Conservation (phyloP, 108 stramenopile genomes). For the Skeletonema costatum region DNA sequence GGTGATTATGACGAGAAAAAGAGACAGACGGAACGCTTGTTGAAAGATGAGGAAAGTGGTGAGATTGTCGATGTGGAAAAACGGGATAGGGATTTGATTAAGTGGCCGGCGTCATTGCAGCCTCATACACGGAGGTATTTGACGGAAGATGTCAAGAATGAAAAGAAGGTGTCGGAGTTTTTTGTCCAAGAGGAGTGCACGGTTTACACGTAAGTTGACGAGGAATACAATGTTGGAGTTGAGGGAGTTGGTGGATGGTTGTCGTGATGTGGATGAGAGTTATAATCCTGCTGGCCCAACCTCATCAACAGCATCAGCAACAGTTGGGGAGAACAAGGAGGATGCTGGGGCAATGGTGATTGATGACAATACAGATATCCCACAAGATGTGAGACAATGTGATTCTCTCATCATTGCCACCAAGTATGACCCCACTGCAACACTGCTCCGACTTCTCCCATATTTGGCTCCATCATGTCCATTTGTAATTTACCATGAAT, state of each 20-base stretch:
- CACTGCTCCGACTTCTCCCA: slow-evolving; percentile 67
- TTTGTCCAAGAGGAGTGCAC: slow-evolving; percentile 69
- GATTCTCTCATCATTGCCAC: slow-evolving; percentile 80
- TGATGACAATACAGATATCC: background rate
- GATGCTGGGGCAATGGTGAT: background rate
- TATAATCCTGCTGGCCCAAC: background rate
- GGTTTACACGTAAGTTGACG: slow-evolving; percentile 81
- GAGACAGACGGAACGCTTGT: slow-evolving; percentile 3
- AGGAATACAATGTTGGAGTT: slow-evolving; percentile 64
- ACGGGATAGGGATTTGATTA: slow-evolving; percentile 54
- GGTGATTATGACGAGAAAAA: slow-evolving; percentile 25
- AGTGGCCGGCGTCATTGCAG: slow-evolving; percentile 80
- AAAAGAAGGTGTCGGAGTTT: slow-evolving; percentile 64
- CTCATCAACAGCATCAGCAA: too few species aligned
- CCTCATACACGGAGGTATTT: slow-evolving; percentile 72
- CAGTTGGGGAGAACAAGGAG: background rate
- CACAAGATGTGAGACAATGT: slow-evolving; percentile 41
- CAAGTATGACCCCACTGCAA: slow-evolving; percentile 72
- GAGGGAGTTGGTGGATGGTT: slow-evolving; percentile 41
- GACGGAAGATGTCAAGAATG: slow-evolving; percentile 49
- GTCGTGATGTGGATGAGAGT: slow-evolving; percentile 17
- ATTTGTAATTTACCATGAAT: slow-evolving; percentile 89
- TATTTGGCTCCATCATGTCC: slow-evolving; percentile 82
- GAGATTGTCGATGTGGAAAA: slow-evolving; percentile 54
- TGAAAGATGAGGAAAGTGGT: slow-evolving; percentile 17